phyloP scores from a whole-genome alignment of 2,329 filamentous ascomycete genomes.

The Sporothrix protearum region DNA sequence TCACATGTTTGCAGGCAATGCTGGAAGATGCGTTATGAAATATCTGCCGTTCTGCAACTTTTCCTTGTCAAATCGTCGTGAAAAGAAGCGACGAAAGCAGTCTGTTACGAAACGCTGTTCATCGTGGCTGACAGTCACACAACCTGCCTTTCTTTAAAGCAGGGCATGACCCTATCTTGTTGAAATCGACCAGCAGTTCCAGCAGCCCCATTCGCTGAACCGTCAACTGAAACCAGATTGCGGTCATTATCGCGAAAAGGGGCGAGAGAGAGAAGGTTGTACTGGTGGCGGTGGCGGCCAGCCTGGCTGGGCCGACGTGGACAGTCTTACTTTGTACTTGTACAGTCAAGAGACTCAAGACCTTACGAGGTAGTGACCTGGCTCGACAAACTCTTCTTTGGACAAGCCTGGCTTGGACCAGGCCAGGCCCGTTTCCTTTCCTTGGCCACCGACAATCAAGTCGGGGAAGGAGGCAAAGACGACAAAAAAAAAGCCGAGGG shows the following conservation, averaged over 20 bases:
- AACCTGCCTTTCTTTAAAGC: neutral
- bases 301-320: slow-evolving; percentile 1
- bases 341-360: no score
- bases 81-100: neutral
- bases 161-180: neutral
- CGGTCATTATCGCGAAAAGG: neutral
- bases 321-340: neutral
- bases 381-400: neutral
- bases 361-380: neutral
- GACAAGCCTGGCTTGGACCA: neutral
- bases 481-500: neutral
- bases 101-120: slow-evolving; percentile 18
- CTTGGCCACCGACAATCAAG: neutral
- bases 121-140: neutral
- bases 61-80: neutral
- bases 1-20: neutral
- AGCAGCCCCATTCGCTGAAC: slow-evolving; percentile 8
- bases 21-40: neutral
- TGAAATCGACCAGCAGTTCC: neutral
- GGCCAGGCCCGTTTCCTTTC: neutral
- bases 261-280: neutral
- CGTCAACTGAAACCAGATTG: neutral
- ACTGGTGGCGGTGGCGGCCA: slow-evolving; percentile 9
- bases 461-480: neutral
- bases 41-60: neutral